phyloP scores from a whole-genome alignment of 208 protist genomes.

The Novymonas esmeraldas region DNA sequence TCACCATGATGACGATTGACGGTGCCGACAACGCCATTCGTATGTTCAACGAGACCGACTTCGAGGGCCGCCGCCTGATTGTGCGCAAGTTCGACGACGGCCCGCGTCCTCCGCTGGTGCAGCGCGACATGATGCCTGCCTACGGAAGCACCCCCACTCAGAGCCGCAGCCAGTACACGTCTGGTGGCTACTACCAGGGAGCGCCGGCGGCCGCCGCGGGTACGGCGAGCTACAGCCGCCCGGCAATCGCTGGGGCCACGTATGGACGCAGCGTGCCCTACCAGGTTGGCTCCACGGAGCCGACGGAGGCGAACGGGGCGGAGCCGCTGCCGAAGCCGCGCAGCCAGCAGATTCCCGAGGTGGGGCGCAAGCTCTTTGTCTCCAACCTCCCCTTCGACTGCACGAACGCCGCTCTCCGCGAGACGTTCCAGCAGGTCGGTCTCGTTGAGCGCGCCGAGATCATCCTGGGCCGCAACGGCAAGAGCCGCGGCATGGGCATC shows the following conservation, averaged over 20 bases:
- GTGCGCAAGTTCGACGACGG: slow-evolving; percentile 86
- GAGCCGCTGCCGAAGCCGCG: slow-evolving; percentile 77
- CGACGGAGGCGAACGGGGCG: slow-evolving; percentile 29
- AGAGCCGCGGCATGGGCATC: slow-evolving; percentile 78
- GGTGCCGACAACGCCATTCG: slow-evolving; percentile 73
- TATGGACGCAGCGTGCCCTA: slow-evolving; percentile 22
- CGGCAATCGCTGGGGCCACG: slow-evolving; percentile 11
- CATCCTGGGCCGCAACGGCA: slow-evolving; percentile 68
- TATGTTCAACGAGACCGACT: slow-evolving; percentile 86
- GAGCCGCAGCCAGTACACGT: slow-evolving; percentile 24
- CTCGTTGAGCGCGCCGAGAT: slow-evolving; percentile 81
- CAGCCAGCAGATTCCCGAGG: slow-evolving; percentile 71
- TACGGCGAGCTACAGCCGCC: slow-evolving; percentile 22
- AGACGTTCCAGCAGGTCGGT: slow-evolving; percentile 85
- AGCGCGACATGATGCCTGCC: slow-evolving; percentile 77
- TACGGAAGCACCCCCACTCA: slow-evolving; percentile 37
- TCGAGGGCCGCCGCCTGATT: slow-evolving; percentile 88
- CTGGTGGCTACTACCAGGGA: slow-evolving; percentile 21
- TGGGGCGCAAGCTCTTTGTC: slow-evolving; percentile 77
- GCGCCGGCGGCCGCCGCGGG: slow-evolving; percentile 10
- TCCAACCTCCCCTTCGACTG: slow-evolving; percentile 88
- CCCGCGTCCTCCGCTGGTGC: slow-evolving; percentile 70
- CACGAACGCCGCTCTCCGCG: slow-evolving; percentile 61
- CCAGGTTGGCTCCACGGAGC: slow-evolving; percentile 23
- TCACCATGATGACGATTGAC: slow-evolving; percentile 79